phyloP scores from a whole-genome alignment of 148 eudicot genomes.

The Arbutus unedo region DNA sequence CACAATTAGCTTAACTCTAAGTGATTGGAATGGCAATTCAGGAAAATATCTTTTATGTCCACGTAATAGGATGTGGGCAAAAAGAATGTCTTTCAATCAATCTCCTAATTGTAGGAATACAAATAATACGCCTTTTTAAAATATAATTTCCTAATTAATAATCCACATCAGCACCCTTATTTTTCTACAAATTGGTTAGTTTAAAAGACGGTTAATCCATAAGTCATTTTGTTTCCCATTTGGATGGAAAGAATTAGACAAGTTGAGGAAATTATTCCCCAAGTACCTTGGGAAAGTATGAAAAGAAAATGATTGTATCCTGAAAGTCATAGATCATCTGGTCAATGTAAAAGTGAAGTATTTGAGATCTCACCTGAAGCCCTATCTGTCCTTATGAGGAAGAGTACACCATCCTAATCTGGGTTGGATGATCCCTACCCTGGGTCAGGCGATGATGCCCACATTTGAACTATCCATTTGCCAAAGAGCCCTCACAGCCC shows the following conservation, averaged over 20 bases:
- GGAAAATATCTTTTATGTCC: not conserved
- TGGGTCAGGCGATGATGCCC: too few species aligned
- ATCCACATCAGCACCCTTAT: too few species aligned
- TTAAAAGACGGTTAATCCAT: not conserved
- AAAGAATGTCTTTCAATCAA: not conserved
- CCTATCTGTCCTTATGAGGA: not conserved
- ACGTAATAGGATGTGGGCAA: not conserved
- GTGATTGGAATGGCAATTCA: conserved; percentile 4
- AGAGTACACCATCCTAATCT: not conserved
- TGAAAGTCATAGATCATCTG: not conserved
- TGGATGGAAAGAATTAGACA: not conserved
- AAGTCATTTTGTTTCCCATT: not conserved
- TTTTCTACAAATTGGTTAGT: not conserved
- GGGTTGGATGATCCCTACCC: not conserved
- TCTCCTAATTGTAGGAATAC: too few species aligned
- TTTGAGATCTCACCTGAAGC: not conserved
- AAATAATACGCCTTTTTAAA: too few species aligned
- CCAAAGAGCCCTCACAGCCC: not conserved
- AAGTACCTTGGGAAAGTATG: not conserved
- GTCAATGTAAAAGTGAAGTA: not conserved
- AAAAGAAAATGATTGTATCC: not conserved
- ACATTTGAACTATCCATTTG: not conserved
- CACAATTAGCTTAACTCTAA: not conserved
- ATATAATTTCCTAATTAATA: too few species aligned
- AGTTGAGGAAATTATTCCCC: not conserved